A percentile compares a stretch with the other conserved stretches of the same genome.
phyloP scores from a whole-genome alignment of 345 rosid species.

The Murraya paniculata region DNA sequence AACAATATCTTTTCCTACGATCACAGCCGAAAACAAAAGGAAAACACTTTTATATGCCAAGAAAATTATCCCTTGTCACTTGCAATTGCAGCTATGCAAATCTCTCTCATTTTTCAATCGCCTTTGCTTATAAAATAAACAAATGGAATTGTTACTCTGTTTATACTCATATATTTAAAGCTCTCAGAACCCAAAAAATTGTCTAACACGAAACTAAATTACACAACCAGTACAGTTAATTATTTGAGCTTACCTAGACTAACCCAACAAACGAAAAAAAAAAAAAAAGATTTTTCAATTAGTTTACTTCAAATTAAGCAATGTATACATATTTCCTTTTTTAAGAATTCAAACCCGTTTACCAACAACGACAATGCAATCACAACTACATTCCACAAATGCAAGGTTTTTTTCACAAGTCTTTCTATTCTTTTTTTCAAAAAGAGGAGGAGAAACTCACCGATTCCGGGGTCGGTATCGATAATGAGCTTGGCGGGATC shows the following conservation, averaged over 20 bases:
- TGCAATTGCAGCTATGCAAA: neutral
- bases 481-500: conserved; percentile 71
- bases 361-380: neutral
- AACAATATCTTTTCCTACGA: neutral
- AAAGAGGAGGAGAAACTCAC: conserved; percentile 34
- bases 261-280: neutral
- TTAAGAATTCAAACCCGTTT: too few species aligned
- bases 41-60: neutral
- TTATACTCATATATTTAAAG: neutral
- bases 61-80: neutral
- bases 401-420: too few species aligned
- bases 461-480: conserved; percentile 98
- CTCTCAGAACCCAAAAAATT: neutral
- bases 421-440: too few species aligned
- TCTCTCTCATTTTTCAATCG: neutral
- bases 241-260: neutral
- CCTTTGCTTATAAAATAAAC: neutral
- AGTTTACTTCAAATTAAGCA: neutral
- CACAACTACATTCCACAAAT: neutral
- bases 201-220: neutral
- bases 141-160: neutral
- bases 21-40: neutral
- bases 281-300: neutral
- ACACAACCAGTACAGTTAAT: neutral
- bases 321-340: too few species aligned